Percentiles rank a stretch among this genome's conserved stretches.
Evolutionary conservation across 495 filamentous ascomycete species (phyloP).

Genomic region (Penicillium maclennaniae): DNA sequence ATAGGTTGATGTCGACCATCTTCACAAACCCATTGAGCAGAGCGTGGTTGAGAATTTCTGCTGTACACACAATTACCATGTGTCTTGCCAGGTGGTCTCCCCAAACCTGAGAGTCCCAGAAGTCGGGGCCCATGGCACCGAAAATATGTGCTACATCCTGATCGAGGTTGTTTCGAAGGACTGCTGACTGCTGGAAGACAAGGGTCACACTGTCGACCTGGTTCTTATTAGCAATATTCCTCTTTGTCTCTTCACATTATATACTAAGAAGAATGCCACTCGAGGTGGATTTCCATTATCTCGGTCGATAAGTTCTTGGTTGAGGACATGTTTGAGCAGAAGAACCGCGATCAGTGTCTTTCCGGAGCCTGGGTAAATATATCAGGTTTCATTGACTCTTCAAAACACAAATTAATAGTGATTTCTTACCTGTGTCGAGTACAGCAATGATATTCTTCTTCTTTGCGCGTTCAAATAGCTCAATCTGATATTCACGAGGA

Average conservation of each 20-base stretch:
- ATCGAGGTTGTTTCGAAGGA: slow-evolving; percentile 79
- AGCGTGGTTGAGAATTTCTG: slow-evolving; percentile 75
- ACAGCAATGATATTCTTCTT: slow-evolving; percentile 87
- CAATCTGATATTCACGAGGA: slow-evolving; percentile 87
- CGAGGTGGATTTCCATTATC: slow-evolving; percentile 54
- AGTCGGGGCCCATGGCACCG: slow-evolving; percentile 66
- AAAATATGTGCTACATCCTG: slow-evolving; percentile 74
- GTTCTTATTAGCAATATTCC: slow-evolving; percentile 1
- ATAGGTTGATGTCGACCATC: slow-evolving; percentile 81
- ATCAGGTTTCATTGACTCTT: neutral
- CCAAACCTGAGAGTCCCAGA: slow-evolving; percentile 69
- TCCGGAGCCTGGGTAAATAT: slow-evolving; percentile 65
- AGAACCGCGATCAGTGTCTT: slow-evolving; percentile 95
- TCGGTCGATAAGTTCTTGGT: slow-evolving; percentile 73
- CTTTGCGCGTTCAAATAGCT: slow-evolving; percentile 89
- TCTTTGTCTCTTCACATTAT: neutral
- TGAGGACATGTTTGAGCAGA: slow-evolving; percentile 71
- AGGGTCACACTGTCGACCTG: slow-evolving; percentile 84
- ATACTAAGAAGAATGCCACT: slow-evolving; percentile 80
- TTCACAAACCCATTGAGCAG: slow-evolving; percentile 76
- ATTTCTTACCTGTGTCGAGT: slow-evolving; percentile 72
- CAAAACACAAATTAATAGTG: neutral
- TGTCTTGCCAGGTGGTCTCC: slow-evolving; percentile 59
- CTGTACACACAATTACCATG: slow-evolving; percentile 92
- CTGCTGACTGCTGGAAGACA: slow-evolving; percentile 84